A percentile compares a stretch with the other conserved stretches of the same genome.
Conservation (phyloP, 352 stramenopile species). For the Phytophthora sp. region DNA sequence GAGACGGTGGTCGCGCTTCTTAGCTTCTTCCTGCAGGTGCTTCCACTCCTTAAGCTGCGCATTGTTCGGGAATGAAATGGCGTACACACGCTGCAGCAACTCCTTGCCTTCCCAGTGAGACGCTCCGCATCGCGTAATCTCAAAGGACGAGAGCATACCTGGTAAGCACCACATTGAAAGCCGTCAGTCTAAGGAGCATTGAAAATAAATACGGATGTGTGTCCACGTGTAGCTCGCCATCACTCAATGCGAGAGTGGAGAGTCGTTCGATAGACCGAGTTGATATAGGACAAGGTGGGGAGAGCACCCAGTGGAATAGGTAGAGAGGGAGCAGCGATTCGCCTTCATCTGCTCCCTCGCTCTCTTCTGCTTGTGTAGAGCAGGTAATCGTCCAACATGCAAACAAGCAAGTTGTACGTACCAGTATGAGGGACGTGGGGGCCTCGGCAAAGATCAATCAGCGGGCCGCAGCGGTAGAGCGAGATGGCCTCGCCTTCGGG, state of each 20-base stretch:
- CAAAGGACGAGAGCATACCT: conserved; percentile 94
- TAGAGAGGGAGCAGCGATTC: conserved; percentile 20
- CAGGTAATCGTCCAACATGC: conserved; percentile 57
- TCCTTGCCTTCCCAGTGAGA: conserved; percentile 94
- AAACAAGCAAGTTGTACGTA: conserved; percentile 36
- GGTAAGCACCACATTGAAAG: conserved; percentile 3
- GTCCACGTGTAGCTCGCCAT: conserved; percentile 83
- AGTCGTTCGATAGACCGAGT: conserved; percentile 69
- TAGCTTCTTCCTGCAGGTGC: conserved; percentile 94
- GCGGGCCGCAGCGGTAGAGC: conserved; percentile 97
- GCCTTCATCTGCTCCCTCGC: conserved; percentile 75
- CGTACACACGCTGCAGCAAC: conserved; percentile 97
- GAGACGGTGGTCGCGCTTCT: conserved; percentile 96
- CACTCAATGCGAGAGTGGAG: conserved; percentile 76
- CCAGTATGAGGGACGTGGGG: conserved; percentile 96
- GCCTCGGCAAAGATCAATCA: conserved; percentile 98
- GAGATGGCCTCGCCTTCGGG: conserved; percentile 92
- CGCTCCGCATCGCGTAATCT: conserved; percentile 93
- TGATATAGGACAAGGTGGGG: conserved; percentile 54
- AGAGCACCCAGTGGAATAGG: conserved; percentile 12
- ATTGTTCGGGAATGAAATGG: conserved; percentile 94
- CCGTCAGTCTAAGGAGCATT: conserved; percentile 3
- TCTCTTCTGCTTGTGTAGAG: conserved; percentile 80
- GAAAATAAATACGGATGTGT: conserved; percentile 40
- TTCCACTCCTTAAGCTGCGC: conserved; percentile 88